Base-by-base conservation (phyloP, 805 yeast species). In the Diddensiella caesifluorescens region DNA sequence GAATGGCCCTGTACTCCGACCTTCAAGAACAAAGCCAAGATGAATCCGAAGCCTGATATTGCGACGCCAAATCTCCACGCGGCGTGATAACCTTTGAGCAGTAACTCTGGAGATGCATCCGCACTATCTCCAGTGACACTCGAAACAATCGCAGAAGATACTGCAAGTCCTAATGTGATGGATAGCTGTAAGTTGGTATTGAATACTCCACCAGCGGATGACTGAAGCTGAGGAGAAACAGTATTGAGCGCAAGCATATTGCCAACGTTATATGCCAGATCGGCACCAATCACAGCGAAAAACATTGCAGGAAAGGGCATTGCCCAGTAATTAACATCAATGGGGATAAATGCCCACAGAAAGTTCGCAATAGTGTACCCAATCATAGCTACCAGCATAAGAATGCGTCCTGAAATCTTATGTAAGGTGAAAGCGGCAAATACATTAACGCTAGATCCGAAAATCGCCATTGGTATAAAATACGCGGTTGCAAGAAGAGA, bases 351-450 rank as follows among this genome's bases (percentile, higher is more conserved):
- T 0, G 68, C 65, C 75, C 75, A 71, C 7, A 71, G 51, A 16
- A 71, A 55, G 4, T 65, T 45, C 4, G 71, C 50, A 2, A 54
- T 62, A 15, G 64, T 28, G 46, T 67, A 71, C 2, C 68, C 68
- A 3, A 50, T 10, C 36, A 63, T 50, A 1, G 70, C 71, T 7
- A 62, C 45, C 1, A 60, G 39, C 48, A 73, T 46, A 13, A 72
- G 48, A 16, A 65, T 39, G 13, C 55, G 52, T 2, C 75, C 75
- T 1, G 74, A 65, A 15, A 71, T 65, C 10, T 55, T 40, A 41
- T 73, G 77, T 61, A 73, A 57, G 4, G 70, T 63, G 7, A 67
- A 55, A 1, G 73, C 74, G 1, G 75, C 75, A 56, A 73, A 60
- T 4, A 70, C 49, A 46, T 68, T 69, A n/a, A 70, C 71, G 7